Base-by-base conservation (phyloP, 2,329 filamentous ascomycete species). In the Aquanectria penicillioides region DNA sequence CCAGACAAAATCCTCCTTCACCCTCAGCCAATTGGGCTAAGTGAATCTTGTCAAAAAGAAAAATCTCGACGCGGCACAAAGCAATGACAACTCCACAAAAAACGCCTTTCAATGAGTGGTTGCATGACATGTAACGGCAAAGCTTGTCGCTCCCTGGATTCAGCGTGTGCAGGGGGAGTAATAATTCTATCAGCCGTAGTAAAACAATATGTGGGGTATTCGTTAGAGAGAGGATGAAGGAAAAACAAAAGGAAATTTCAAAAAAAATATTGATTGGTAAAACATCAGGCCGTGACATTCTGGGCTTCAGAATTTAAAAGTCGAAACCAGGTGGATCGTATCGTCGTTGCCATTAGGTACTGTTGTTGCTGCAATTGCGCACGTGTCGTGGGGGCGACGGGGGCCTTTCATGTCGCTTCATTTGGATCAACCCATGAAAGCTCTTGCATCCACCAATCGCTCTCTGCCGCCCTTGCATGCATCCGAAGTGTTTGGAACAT, bases 171-270 rank as follows among this genome's bases (percentile, higher is more conserved):
- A 61, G 54, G 31, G 31, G 31, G 36, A 41, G 28, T 22, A 43
- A 28, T 22, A 29, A 47, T 18, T 52, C 41, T 43, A 54, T 46
- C 29, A 26, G 40, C 29, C 33, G 20, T 36, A 59, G 66, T 61
- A 65, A 64, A 68, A 46, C 47, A 56, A 65, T 52, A 44, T 51
- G 26, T 17, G 48, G 66, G 67, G 65, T 69, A 69, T 69, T 63
- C 53, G 47, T 44, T 44, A 63, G 53, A 34, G 46, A 57, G 34
- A 58, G 41, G 29, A 33, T 41, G 23, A 50, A 49, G 25, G 63
- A 53, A 58, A 56, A 51, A 58, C 53, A 60, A 49, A 50, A 61
- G 33, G 12, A 38, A 17, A 15, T n/a, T 10, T 28, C 57, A 43
- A 46, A 28, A 53, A 37, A 37, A 57, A 61, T n/a, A n/a, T n/a